These are phyloP conservation scores for Hymenoscyphus albidus DNA, from an alignment of 2,329 filamentous ascomycete species.

Conservation along the genomic window DNA sequence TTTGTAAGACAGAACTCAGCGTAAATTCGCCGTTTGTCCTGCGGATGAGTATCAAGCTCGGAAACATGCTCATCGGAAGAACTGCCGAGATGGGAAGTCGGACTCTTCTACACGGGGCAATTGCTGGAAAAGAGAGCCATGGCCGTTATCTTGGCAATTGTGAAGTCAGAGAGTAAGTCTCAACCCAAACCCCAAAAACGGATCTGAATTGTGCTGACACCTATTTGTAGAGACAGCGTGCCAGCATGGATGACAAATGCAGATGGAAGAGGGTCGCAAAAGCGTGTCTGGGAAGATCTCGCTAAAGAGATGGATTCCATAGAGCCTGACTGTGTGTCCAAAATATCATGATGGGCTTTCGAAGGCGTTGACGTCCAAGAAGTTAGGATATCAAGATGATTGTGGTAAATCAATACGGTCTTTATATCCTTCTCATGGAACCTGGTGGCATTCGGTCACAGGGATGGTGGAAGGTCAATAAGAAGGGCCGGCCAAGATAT, in stretches of 20 bases:
- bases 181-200: not conserved
- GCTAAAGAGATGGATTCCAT: slow-evolving; percentile 30
- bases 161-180: slow-evolving; percentile 18
- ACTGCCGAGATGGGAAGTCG: slow-evolving; percentile 34
- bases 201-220: not conserved
- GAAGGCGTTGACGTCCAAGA: not conserved
- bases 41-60: slow-evolving; percentile 9
- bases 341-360: not conserved
- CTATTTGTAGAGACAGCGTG: not conserved
- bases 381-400: not conserved
- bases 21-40: slow-evolving; percentile 22
- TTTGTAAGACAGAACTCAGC: slow-evolving; percentile 32
- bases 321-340: slow-evolving; percentile 25
- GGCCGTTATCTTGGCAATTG: slow-evolving; percentile 19
- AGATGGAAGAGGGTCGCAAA: slow-evolving; percentile 26
- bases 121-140: slow-evolving; percentile 31
- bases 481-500: not conserved
- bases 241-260: slow-evolving; percentile 23
- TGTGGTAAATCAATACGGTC: not conserved
- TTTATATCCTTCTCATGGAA: too few species aligned
- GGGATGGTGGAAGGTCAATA: too few species aligned
- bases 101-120: slow-evolving; percentile 30
- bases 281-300: slow-evolving; percentile 32
- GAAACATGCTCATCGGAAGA: slow-evolving; percentile 22
- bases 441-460: too few species aligned